Percentiles rank a stretch among this genome's conserved stretches.
Evolutionary conservation across 1,139 yeast species (phyloP).

Genomic region (Zhuliangozyma blackwelliae): DNA sequence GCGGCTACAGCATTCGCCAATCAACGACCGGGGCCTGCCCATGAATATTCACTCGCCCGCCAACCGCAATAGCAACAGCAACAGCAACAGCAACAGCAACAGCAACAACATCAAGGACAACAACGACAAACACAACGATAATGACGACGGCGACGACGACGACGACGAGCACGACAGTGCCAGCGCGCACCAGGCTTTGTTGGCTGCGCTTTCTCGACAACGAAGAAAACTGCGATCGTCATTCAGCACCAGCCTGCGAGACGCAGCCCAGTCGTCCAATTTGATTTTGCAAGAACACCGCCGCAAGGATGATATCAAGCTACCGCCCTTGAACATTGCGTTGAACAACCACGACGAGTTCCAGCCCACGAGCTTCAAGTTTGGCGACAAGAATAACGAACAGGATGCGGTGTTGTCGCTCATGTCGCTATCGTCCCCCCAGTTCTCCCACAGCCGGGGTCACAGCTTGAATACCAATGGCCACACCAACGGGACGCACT

Average conservation of each 20-base stretch:
- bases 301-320: conserved; percentile 10
- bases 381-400: conserved; percentile 18
- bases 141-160: too few species aligned
- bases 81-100: too few species aligned
- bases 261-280: not conserved
- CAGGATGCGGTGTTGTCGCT: conserved; percentile 44
- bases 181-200: conserved; percentile 42
- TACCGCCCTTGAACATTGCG: conserved; percentile 35
- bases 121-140: too few species aligned
- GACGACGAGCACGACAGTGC: conserved; percentile 42
- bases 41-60: conserved; percentile 44
- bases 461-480: conserved; percentile 23
- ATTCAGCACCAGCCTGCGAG: conserved; percentile 6
- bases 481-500: conserved; percentile 3
- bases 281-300: not conserved
- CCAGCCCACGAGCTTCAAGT: conserved; percentile 5
- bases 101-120: too few species aligned
- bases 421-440: conserved; percentile 45
- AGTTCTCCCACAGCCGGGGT: conserved; percentile 29
- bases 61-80: conserved; percentile 32
- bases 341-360: conserved; percentile 8
- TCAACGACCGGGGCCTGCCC: conserved; percentile 34
- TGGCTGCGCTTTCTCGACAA: conserved; percentile 37
- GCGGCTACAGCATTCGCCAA: conserved; percentile 23
- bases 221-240: conserved; percentile 18